Evolutionary conservation across 2,329 filamentous ascomycete species (phyloP).

Genomic region (Setomelanomma holmii): DNA sequence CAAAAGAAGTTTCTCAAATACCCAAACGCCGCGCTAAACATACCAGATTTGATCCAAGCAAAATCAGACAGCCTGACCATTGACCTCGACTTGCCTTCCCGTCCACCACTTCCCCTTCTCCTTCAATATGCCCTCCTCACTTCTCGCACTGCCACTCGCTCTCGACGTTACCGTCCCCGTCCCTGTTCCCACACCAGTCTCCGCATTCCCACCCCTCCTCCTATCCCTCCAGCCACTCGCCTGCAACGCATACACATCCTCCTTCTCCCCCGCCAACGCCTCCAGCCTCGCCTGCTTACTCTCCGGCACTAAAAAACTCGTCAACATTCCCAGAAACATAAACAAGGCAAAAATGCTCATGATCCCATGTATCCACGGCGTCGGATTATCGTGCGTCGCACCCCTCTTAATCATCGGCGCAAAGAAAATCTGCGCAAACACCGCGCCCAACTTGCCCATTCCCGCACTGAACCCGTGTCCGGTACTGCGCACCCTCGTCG

Average conservation of each 20-base stretch:
- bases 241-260: constrained; percentile 52
- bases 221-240: constrained; percentile 53
- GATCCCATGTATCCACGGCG: constrained; percentile 74
- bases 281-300: constrained; percentile 78
- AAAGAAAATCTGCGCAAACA: constrained; percentile 59
- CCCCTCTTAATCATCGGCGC: constrained; percentile 63
- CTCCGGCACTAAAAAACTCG: constrained; percentile 76
- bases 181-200: neutral
- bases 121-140: constrained; percentile 16
- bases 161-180: constrained; percentile 8
- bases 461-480: constrained; percentile 59
- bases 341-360: constrained; percentile 82
- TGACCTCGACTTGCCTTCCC: constrained; percentile 16
- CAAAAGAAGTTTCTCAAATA: neutral
- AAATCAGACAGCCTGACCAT: constrained; percentile 13
- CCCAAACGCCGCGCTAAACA: neutral
- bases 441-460: constrained; percentile 57
- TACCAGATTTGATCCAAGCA: neutral
- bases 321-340: constrained; percentile 75
- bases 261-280: constrained; percentile 70
- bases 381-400: constrained; percentile 56
- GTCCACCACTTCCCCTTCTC: constrained; percentile 32
- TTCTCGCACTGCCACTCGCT: constrained; percentile 16
- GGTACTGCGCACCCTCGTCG: constrained; percentile 56
- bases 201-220: neutral